phyloP scores from a whole-genome alignment of 345 rosid genomes.

The Pistacia atlantica region DNA sequence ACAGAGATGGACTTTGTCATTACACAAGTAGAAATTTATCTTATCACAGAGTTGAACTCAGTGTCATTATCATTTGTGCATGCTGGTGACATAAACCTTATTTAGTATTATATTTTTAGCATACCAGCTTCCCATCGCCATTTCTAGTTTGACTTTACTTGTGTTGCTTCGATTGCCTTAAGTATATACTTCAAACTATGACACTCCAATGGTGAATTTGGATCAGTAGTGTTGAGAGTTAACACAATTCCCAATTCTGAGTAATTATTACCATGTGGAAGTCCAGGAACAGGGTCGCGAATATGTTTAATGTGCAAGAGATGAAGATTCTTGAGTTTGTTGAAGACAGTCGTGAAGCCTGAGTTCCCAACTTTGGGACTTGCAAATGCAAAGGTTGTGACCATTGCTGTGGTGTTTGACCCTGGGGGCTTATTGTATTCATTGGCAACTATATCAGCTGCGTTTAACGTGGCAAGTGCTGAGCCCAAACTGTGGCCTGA shows the following conservation, averaged over 20 bases:
- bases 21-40: too few species aligned
- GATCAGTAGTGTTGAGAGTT: constrained; percentile 35
- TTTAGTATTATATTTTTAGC: too few species aligned
- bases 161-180: too few species aligned
- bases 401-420: constrained; percentile 23
- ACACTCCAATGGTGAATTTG: constrained; percentile 3
- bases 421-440: constrained; percentile 26
- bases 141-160: too few species aligned
- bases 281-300: constrained; percentile 31
- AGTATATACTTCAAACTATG: too few species aligned
- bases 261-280: constrained; percentile 19
- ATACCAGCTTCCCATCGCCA: too few species aligned
- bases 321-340: constrained; percentile 27
- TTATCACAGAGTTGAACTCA: too few species aligned
- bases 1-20: too few species aligned
- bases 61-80: too few species aligned
- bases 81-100: too few species aligned
- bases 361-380: constrained; percentile 43
- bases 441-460: constrained; percentile 47
- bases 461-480: constrained; percentile 54
- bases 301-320: constrained; percentile 36
- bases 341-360: constrained; percentile 28
- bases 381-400: constrained; percentile 44
- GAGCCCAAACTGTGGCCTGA: constrained; percentile 66
- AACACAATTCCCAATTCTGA: constrained; percentile 36